phyloP scores from a whole-genome alignment of 805 yeast genomes.

The Barnettozyma vustinii region DNA sequence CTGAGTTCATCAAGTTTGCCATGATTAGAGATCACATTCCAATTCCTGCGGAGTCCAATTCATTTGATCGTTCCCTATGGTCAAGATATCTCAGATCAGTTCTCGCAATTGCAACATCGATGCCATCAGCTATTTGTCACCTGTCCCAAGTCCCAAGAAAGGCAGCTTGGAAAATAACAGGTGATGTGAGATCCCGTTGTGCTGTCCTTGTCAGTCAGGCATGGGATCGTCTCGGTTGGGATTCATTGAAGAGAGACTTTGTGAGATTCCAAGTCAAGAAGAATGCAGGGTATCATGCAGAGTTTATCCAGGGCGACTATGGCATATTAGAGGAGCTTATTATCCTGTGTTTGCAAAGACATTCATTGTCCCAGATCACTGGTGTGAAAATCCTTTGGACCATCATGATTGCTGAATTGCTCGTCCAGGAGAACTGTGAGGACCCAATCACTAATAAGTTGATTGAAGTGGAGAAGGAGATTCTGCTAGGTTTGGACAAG shows the following conservation, averaged over 20 bases:
- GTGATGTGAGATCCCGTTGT: conserved; percentile 55
- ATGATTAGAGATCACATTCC: conserved; percentile 51
- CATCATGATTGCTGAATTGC: conserved; percentile 60
- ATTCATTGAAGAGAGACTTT: conserved; percentile 46
- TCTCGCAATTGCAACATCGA: conserved; percentile 55
- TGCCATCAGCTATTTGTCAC: conserved; percentile 64
- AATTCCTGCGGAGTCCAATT: conserved; percentile 38
- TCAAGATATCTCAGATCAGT: conserved; percentile 55
- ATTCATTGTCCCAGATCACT: conserved; percentile 51
- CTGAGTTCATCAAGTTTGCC: conserved; percentile 48
- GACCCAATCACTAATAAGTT: conserved; percentile 49
- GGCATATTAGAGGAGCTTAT: conserved; percentile 59
- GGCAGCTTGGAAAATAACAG: conserved; percentile 60
- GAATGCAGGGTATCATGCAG: conserved; percentile 69
- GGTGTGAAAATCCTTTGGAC: conserved; percentile 70
- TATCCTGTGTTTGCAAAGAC: conserved; percentile 64
- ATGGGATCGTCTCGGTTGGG: conserved; percentile 77
- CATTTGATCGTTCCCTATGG: conserved; percentile 62
- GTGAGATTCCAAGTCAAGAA: conserved; percentile 52
- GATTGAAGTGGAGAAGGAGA: conserved; percentile 56
- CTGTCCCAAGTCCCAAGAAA: conserved; percentile 67
- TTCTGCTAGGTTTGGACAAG: conserved; percentile 58
- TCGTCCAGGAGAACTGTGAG: conserved; percentile 51
- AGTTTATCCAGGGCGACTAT: conserved; percentile 51
- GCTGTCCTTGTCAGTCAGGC: conserved; percentile 48